Evolutionary conservation across 1,284 basidiomycete genomes (phyloP), one percentile per base, ranked within the genome.

Genomic region (Pascua guehoae): DNA sequence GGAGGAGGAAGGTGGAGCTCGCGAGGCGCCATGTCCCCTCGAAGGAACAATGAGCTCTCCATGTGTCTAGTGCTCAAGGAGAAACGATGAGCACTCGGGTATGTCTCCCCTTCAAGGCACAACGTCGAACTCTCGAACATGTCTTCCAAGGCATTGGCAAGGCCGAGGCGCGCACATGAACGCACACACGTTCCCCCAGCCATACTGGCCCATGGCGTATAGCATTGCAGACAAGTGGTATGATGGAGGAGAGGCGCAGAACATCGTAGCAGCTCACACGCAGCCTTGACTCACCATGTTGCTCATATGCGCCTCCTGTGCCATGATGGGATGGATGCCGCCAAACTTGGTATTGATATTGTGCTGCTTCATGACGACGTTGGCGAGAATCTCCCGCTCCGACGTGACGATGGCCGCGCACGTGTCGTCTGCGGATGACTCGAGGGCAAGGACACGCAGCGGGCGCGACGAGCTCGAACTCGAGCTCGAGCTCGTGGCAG

Each of bases 351-450:
- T 67, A 58, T 79, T 77, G 24, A 72, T 59, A 24, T 82, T 66
- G 65, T 88, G 82, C 68, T 95, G 91, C 69, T 86, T 88, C 42
- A 89, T 77, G 56, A 95, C 87, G 9, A 93, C 82, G 73, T 91
- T 93, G 4, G 89, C 85, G 49, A 89, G 82, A 48, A 96, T 86
- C 54, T 80, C 66, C 10, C 84, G 81, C 18, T 83, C 77, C 1
- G 85, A 86, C 37, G 83, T 82, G 48, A 95, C 86, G 53, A 96
- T 80, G 1, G 91, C 87, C 15, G 86, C 89, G 67, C 90, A 93
- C 1, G 90, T 88, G 71, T 95, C 92, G 74, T 96, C 92, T 8
- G 91, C 91, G 12, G 89, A 91, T 1, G 88, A 79, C 64, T 82
- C 81, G 41, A 96, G 74, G 1, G 86, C 91, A 14, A 96, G 84